These are phyloP conservation scores for Termitomyces sp. DNA, from an alignment of 768 basidiomycete species.

Conservation along the genomic window DNA sequence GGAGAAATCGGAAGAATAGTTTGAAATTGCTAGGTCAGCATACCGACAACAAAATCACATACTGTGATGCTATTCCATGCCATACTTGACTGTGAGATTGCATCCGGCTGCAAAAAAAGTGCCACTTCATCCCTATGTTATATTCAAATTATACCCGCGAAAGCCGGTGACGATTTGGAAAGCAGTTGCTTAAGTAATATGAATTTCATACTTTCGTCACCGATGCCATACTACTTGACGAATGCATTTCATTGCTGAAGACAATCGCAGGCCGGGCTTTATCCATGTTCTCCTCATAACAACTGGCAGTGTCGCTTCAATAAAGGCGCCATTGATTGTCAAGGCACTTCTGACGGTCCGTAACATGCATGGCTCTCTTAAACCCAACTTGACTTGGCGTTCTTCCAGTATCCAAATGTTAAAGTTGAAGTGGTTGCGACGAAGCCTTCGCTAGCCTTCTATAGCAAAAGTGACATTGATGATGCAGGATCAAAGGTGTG, in stretches of 20 bases:
- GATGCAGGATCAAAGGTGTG: conserved; percentile 61
- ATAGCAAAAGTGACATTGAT: conserved; percentile 45
- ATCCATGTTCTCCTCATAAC: conserved; percentile 78
- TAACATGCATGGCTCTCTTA: conserved; percentile 5
- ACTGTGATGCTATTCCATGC: not conserved
- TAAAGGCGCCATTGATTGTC: conserved; percentile 90
- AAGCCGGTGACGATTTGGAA: too few relatives aligned
- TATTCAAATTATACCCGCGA: too few relatives aligned
- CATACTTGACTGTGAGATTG: not conserved
- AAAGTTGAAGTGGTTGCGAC: conserved; percentile 83
- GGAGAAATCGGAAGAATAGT: too few relatives aligned
- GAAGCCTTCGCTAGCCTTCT: conserved; percentile 74
- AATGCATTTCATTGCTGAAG: conserved; percentile 33
- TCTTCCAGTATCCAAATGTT: conserved; percentile 61
- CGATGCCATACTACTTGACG: conserved; percentile 4
- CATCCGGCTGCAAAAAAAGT: not conserved
- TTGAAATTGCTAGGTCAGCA: too few relatives aligned
- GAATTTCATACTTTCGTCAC: too few relatives aligned
- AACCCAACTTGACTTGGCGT: not conserved
- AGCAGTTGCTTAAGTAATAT: too few relatives aligned
- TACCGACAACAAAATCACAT: too few relatives aligned
- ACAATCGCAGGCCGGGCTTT: conserved; percentile 33
- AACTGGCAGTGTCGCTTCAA: conserved; percentile 92
- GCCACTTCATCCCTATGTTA: not conserved
- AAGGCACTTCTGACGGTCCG: conserved; percentile 57